phyloP scores from a whole-genome alignment of 2,329 filamentous ascomycete species.

The Drechslera avenae region DNA sequence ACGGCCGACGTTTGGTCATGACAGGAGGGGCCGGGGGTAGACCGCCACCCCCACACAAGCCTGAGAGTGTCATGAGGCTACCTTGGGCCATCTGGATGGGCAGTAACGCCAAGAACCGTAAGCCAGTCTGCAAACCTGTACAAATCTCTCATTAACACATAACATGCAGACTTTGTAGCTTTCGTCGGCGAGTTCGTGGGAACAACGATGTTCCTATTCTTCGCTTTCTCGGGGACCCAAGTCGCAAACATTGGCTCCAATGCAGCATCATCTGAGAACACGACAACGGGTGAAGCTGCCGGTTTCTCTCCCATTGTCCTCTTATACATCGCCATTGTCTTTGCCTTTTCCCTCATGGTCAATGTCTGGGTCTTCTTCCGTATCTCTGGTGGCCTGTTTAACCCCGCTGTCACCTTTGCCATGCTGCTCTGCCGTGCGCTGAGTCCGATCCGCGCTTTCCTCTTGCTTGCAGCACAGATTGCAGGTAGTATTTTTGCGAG shows the following conservation, averaged over 20 bases:
- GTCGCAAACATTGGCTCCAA: conserved; percentile 56
- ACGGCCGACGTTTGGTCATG: conserved; percentile 14
- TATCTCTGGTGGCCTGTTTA: conserved; percentile 42
- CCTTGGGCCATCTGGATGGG: conserved; percentile 47
- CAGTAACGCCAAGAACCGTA: conserved; percentile 45
- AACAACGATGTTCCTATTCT: conserved; percentile 54
- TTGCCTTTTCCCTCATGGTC: conserved; percentile 47
- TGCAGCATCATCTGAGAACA: conserved; percentile 41
- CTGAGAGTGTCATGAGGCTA: conserved; percentile 47
- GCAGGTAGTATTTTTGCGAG: conserved; percentile 53
- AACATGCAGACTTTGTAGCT: conserved; percentile 46
- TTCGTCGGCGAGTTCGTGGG: conserved; percentile 56
- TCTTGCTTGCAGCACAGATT: conserved; percentile 54
- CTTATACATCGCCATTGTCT: conserved; percentile 46
- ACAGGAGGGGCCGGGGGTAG: conserved; percentile 15
- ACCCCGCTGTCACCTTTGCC: conserved; percentile 42
- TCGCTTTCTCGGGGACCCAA: conserved; percentile 53
- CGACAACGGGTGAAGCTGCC: conserved; percentile 52
- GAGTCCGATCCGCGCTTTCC: conserved; percentile 48
- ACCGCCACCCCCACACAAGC: conserved; percentile 34
- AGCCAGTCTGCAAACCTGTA: background rate
- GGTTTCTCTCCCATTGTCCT: conserved; percentile 53
- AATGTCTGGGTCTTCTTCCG: conserved; percentile 50
- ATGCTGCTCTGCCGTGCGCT: conserved; percentile 49
- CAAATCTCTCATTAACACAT: conserved; percentile 36